phyloP scores from a whole-genome alignment of 73 alveolate genomes.

The Paramecium sexaurelia region DNA sequence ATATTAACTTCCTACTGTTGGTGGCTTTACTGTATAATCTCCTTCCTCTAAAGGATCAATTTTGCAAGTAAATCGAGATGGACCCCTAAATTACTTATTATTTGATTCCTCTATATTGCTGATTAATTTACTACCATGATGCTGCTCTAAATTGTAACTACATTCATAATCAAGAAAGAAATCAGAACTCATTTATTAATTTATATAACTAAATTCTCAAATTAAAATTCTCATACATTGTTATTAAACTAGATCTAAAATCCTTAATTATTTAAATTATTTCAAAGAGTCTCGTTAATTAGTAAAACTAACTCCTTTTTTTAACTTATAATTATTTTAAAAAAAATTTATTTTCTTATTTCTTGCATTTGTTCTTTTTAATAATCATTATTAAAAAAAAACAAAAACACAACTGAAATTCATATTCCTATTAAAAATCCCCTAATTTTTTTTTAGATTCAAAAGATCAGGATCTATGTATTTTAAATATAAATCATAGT shows the following conservation, averaged over 20 bases:
- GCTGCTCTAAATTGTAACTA: background rate
- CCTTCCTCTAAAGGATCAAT: conserved; percentile 16
- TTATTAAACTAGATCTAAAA: background rate
- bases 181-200: conserved; percentile 5
- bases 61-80: background rate
- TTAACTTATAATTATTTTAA: too few relatives aligned
- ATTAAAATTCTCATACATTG: background rate
- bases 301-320: too few relatives aligned
- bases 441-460: too few relatives aligned
- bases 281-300: too few relatives aligned
- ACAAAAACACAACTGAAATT: too few relatives aligned
- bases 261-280: background rate
- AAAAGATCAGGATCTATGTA: too few relatives aligned
- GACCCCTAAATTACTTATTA: conserved; percentile 3
- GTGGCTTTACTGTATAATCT: background rate
- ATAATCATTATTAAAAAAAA: too few relatives aligned
- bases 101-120: background rate
- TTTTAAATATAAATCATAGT: too few relatives aligned
- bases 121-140: background rate
- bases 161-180: background rate
- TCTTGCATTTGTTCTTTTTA: too few relatives aligned
- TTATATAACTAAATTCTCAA: background rate
- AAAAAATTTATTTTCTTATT: too few relatives aligned
- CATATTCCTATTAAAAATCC: too few relatives aligned
- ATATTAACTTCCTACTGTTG: conserved; percentile 24